Conservation (phyloP, 148 eudicot genomes). For the Suaeda aralocaspica region DNA sequence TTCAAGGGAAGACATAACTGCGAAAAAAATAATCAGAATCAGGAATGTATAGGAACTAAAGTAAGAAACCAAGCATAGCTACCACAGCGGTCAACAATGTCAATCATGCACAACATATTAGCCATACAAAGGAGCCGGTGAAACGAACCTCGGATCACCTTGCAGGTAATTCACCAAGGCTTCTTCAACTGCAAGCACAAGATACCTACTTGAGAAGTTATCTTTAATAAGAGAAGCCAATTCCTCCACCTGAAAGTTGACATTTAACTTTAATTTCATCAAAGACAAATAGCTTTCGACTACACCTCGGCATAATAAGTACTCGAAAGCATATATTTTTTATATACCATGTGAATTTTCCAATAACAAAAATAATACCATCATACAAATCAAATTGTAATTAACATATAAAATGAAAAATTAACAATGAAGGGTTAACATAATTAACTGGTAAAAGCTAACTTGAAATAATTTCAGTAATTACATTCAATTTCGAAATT, state of each 20-base stretch:
- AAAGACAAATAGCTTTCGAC: too few species aligned
- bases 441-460: too few species aligned
- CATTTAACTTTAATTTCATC: neutral
- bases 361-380: too few species aligned
- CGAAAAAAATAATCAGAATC: neutral
- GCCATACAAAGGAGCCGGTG: neutral
- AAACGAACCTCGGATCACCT: constrained; percentile 57
- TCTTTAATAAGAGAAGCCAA: constrained; percentile 85
- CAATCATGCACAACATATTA: neutral
- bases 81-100: too few species aligned
- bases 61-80: neutral
- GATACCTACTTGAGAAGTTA: constrained; percentile 78
- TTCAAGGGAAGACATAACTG: too few species aligned
- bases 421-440: too few species aligned
- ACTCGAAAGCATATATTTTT: neutral
- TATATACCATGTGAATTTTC: too few species aligned
- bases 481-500: neutral
- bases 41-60: neutral
- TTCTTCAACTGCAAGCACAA: constrained; percentile 77
- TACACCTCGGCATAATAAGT: too few species aligned
- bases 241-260: constrained; percentile 73
- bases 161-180: constrained; percentile 70
- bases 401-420: neutral
- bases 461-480: too few species aligned
- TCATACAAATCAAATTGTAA: neutral